Evolutionary conservation across 1,284 basidiomycete species (phyloP).

Genomic region (Ustilago tritici): DNA sequence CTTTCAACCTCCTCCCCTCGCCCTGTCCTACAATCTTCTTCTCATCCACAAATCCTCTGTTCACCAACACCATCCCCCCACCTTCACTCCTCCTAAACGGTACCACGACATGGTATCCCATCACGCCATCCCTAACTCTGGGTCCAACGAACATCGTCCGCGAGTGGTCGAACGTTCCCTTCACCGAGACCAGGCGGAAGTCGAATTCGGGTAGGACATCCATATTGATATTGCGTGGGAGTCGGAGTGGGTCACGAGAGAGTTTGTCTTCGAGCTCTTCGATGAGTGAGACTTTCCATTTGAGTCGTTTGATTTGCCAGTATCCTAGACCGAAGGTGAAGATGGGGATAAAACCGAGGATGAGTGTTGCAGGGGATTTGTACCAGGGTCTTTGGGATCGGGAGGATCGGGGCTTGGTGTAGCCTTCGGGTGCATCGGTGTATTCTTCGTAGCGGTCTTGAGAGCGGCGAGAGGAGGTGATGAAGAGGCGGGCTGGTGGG

Average conservation of each 20-base stretch:
- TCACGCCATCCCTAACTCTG: slow-evolving; percentile 84
- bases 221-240: slow-evolving; percentile 84
- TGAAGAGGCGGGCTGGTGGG: slow-evolving; percentile 8
- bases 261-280: slow-evolving; percentile 94
- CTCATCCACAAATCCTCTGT: slow-evolving; percentile 86
- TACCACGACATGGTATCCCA: slow-evolving; percentile 87
- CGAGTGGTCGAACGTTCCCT: slow-evolving; percentile 72
- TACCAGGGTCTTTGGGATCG: slow-evolving; percentile 53
- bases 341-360: slow-evolving; percentile 87
- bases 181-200: slow-evolving; percentile 58
- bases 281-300: slow-evolving; percentile 95
- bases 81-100: slow-evolving; percentile 79
- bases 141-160: slow-evolving; percentile 87
- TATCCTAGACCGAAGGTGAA: slow-evolving; percentile 91
- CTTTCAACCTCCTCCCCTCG: slow-evolving; percentile 35
- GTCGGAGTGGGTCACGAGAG: slow-evolving; percentile 79
- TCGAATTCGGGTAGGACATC: slow-evolving; percentile 58
- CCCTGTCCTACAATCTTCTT: slow-evolving; percentile 68
- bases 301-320: slow-evolving; percentile 89
- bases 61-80: slow-evolving; percentile 75
- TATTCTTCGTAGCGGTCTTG: slow-evolving; percentile 21
- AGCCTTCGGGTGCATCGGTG: slow-evolving; percentile 36
- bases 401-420: slow-evolving; percentile 25
- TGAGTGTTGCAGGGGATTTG: slow-evolving; percentile 70
- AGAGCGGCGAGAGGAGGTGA: not conserved